These are phyloP conservation scores for Wallacemonas sp. DNA, from an alignment of 208 protist genomes.

Conservation along the genomic window DNA sequence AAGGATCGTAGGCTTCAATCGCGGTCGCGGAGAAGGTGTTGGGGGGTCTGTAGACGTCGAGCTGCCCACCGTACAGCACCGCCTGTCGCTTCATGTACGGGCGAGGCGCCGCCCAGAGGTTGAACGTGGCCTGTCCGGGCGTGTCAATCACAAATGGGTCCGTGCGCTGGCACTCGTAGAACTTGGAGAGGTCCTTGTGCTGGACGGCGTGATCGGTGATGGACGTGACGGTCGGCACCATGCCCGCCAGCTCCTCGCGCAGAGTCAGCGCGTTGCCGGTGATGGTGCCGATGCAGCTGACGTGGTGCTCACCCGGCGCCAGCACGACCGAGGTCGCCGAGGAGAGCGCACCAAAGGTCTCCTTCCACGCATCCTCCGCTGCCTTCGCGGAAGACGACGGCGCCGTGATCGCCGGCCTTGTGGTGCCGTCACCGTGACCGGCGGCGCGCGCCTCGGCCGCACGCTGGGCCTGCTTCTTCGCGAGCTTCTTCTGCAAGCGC, in stretches of 20 bases:
- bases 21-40: constrained; percentile 14
- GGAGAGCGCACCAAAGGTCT: constrained; percentile 33
- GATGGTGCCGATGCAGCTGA: constrained; percentile 77
- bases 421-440: no score
- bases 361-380: constrained; percentile 13
- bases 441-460: no score
- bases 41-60: constrained; percentile 28
- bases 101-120: constrained; percentile 71
- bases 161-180: constrained; percentile 69
- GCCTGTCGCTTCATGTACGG: constrained; percentile 33
- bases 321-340: constrained; percentile 49
- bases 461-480: constrained; percentile 18
- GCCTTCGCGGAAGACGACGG: no score
- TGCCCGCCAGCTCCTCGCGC: constrained; percentile 63
- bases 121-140: constrained; percentile 63
- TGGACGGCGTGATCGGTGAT: constrained; percentile 31
- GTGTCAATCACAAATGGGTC: constrained; percentile 59
- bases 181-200: constrained; percentile 45
- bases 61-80: constrained; percentile 41
- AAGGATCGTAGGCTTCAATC: constrained; percentile 27
- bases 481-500: constrained; percentile 13
- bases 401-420: constrained; percentile 5
- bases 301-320: constrained; percentile 71
- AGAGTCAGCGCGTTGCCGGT: constrained; percentile 61
- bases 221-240: constrained; percentile 45